phyloP scores from a whole-genome alignment of 805 yeast species.

The Myxozyma melibiosi region DNA sequence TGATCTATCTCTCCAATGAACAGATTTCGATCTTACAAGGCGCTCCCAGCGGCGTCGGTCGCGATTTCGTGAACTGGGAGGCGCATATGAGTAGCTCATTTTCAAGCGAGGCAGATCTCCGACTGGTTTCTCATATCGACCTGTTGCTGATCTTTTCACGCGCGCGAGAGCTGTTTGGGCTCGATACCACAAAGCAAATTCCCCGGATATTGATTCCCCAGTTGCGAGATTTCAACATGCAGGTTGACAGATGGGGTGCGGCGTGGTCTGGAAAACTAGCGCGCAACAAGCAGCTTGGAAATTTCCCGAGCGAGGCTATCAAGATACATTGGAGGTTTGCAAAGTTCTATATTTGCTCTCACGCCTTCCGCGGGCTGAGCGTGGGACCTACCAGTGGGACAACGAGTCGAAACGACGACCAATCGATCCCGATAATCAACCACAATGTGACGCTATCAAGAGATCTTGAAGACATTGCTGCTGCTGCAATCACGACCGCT shows the following conservation, averaged over 20 bases:
- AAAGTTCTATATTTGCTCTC: constrained; percentile 23
- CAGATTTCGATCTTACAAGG: constrained; percentile 26
- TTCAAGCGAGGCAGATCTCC: constrained; percentile 17
- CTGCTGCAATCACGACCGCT: constrained; percentile 21
- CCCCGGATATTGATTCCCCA: constrained; percentile 12
- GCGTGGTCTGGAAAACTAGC: constrained; percentile 27
- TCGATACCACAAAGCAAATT: constrained; percentile 19
- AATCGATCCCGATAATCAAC: background rate
- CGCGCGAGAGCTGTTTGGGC: constrained; percentile 22
- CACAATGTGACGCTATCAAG: constrained; percentile 4
- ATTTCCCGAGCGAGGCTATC: constrained; percentile 28
- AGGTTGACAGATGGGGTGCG: constrained; percentile 28
- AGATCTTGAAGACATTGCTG: constrained; percentile 20
- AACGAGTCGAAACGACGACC: constrained; percentile 2
- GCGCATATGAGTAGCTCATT: constrained; percentile 18
- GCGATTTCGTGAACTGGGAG: constrained; percentile 26
- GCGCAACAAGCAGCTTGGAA: constrained; percentile 15
- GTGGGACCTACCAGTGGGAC: background rate
- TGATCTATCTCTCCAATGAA: constrained; percentile 22
- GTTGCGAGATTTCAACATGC: constrained; percentile 18
- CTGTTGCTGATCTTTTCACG: constrained; percentile 20
- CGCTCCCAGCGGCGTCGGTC: constrained; percentile 20
- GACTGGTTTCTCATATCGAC: constrained; percentile 23
- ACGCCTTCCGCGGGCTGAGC: constrained; percentile 24
- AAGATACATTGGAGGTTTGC: constrained; percentile 20